Evolutionary conservation across 2,329 filamentous ascomycete species (phyloP).

Genomic region (Helotiales sp.): DNA sequence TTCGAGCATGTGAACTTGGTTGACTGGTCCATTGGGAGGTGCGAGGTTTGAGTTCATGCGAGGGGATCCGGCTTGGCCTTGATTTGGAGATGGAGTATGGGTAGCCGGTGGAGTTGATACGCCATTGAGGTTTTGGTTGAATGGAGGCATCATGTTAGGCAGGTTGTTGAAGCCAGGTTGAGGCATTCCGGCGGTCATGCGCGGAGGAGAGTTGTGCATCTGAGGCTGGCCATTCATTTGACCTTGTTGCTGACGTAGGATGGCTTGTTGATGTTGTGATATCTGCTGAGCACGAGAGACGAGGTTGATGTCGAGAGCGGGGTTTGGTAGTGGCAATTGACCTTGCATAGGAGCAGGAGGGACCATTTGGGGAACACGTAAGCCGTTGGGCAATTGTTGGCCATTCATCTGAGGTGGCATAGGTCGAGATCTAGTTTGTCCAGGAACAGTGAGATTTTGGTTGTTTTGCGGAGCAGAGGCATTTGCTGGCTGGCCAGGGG

Average conservation of each 20-base stretch:
- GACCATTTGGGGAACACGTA: conserved; percentile 48
- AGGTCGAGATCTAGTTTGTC: conserved; percentile 30
- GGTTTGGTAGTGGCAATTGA: conserved; percentile 56
- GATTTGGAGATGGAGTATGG: conserved; percentile 22
- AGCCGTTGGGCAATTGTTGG: conserved; percentile 30
- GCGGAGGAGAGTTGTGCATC: conserved; percentile 43
- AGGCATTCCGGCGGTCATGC: conserved; percentile 33
- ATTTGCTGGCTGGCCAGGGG: conserved; percentile 18
- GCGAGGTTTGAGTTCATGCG: conserved; percentile 27
- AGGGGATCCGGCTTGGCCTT: conserved; percentile 31
- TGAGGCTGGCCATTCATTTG: conserved; percentile 29
- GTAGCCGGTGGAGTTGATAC: conserved; percentile 41
- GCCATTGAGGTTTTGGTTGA: conserved; percentile 49
- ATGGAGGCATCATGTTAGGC: conserved; percentile 52
- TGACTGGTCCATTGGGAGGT: neutral
- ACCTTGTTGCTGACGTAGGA: conserved; percentile 32
- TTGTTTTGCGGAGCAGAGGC: conserved; percentile 20
- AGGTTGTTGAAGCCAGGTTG: conserved; percentile 32
- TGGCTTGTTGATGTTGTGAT: conserved; percentile 52
- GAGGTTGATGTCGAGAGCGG: conserved; percentile 52
- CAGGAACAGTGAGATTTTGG: conserved; percentile 31
- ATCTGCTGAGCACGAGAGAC: conserved; percentile 66
- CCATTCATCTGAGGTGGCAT: conserved; percentile 32
- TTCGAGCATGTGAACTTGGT: conserved; percentile 24
- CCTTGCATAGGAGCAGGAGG: conserved; percentile 67